Evolutionary conservation across 208 protist genomes (phyloP).

Genomic region (Acanthamoeba royreba): DNA sequence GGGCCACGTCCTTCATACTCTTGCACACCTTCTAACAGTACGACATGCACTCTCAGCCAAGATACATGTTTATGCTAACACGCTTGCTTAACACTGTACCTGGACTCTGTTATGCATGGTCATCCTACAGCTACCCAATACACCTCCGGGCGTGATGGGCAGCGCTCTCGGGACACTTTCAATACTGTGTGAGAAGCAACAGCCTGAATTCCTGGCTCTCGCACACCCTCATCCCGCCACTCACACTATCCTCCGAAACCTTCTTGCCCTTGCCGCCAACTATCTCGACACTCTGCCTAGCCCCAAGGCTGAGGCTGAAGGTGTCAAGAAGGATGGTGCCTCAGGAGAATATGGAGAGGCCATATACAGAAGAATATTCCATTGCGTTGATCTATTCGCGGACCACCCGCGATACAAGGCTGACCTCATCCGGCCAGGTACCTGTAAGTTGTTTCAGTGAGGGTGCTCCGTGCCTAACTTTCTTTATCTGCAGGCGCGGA

Average conservation of each 20-base stretch:
- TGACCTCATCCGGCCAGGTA: background rate
- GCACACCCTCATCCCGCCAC: background rate
- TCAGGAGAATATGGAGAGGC: background rate
- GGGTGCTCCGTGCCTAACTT: background rate
- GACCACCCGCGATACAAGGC: background rate
- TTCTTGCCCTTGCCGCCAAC: background rate
- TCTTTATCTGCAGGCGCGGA: background rate
- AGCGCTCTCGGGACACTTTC: background rate
- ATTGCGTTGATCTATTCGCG: background rate
- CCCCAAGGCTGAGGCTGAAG: background rate
- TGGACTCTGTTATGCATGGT: background rate
- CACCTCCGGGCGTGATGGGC: background rate
- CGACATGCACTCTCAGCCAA: background rate
- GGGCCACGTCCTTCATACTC: background rate
- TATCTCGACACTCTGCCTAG: background rate
- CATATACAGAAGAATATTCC: background rate
- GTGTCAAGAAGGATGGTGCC: background rate
- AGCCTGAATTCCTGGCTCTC: background rate
- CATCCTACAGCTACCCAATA: background rate
- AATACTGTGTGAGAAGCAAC: slow-evolving; percentile 10
- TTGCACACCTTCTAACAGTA: background rate
- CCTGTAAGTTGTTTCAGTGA: background rate
- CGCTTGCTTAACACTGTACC: background rate
- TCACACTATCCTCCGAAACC: background rate
- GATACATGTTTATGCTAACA: background rate